Conservation (phyloP, 2,329 filamentous ascomycete species). For the Tolypocladium capitatum region DNA sequence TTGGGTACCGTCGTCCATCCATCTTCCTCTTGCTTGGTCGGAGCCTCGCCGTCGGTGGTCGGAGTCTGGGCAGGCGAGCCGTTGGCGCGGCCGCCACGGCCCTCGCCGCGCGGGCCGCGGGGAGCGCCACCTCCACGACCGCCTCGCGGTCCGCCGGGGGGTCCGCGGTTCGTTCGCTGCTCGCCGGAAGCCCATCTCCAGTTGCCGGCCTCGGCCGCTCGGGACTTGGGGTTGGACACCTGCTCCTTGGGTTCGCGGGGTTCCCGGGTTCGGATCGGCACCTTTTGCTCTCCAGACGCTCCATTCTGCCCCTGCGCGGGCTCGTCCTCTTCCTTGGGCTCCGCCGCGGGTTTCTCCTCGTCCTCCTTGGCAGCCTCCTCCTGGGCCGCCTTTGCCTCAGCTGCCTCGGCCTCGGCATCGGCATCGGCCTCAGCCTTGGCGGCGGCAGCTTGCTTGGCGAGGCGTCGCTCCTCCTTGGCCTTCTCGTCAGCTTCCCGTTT, state of each 20-base stretch:
- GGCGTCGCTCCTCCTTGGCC: constrained; percentile 58
- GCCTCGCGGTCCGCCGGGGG: constrained; percentile 29
- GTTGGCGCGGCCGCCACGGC: constrained; percentile 35
- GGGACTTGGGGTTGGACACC: constrained; percentile 35
- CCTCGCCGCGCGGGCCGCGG: constrained; percentile 30
- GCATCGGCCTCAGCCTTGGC: constrained; percentile 30
- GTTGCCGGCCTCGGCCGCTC: constrained; percentile 43
- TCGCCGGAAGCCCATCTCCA: constrained; percentile 43
- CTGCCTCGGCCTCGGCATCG: constrained; percentile 22
- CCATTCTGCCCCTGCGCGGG: constrained; percentile 13
- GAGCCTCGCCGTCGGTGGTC: constrained; percentile 14
- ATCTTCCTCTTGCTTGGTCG: constrained; percentile 38
- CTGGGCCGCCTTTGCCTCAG: constrained; percentile 22
- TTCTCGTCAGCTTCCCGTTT: constrained; percentile 84
- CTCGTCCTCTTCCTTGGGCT: constrained; percentile 17
- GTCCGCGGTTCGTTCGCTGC: constrained; percentile 29
- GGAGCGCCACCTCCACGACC: constrained; percentile 23
- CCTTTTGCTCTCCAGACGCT: constrained; percentile 34
- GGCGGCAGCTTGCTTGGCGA: constrained; percentile 44
- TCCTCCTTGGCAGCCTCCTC: constrained; percentile 18
- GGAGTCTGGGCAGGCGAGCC: constrained; percentile 23
- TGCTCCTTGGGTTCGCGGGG: constrained; percentile 24
- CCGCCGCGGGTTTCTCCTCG: constrained; percentile 13
- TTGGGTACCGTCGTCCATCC: constrained; percentile 47
- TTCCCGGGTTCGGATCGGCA: constrained; percentile 25